Evolutionary conservation across 352 stramenopile genomes (phyloP).

Genomic region (Hyphochytrium catenoides): DNA sequence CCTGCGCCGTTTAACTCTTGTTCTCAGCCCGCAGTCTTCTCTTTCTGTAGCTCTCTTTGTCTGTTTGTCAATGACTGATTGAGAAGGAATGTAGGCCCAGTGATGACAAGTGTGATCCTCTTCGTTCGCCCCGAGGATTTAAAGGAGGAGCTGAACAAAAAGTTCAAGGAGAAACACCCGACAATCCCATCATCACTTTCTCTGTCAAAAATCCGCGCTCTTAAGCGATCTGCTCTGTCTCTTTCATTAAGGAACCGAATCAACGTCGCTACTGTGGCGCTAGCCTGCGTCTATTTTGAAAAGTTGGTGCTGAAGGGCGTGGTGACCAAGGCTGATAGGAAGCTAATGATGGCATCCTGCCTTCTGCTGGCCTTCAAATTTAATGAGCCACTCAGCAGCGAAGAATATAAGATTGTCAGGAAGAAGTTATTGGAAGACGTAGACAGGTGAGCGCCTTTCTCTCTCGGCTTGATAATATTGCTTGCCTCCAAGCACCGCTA

Average conservation of each 20-base stretch:
- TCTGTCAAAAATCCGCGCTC: constrained; percentile 84
- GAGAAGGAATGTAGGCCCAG: constrained; percentile 60
- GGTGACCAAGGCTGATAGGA: constrained; percentile 84
- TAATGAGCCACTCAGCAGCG: constrained; percentile 32
- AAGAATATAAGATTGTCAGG: constrained; percentile 11
- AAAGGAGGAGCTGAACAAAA: constrained; percentile 88
- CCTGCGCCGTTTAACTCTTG: too few relatives aligned
- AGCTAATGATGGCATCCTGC: constrained; percentile 85
- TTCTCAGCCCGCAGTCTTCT: too few relatives aligned
- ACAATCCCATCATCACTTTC: constrained; percentile 69
- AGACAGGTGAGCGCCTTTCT: too few relatives aligned
- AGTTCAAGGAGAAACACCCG: constrained; percentile 81
- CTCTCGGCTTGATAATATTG: too few relatives aligned
- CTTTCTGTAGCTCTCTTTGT: constrained; percentile 3
- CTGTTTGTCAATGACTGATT: constrained; percentile 5
- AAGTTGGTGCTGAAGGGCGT: constrained; percentile 76
- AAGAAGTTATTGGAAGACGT: constrained; percentile 44
- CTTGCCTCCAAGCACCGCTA: too few relatives aligned
- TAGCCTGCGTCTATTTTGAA: constrained; percentile 91
- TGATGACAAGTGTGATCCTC: constrained; percentile 78
- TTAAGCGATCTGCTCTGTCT: constrained; percentile 66
- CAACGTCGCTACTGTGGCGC: constrained; percentile 75
- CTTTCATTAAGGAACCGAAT: constrained; percentile 47
- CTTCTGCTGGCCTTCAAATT: constrained; percentile 82
- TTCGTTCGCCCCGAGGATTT: constrained; percentile 84